These are phyloP conservation scores for Magnolia sinica DNA, from an alignment of 164 flowering plant genomes.

Conservation along the genomic window DNA sequence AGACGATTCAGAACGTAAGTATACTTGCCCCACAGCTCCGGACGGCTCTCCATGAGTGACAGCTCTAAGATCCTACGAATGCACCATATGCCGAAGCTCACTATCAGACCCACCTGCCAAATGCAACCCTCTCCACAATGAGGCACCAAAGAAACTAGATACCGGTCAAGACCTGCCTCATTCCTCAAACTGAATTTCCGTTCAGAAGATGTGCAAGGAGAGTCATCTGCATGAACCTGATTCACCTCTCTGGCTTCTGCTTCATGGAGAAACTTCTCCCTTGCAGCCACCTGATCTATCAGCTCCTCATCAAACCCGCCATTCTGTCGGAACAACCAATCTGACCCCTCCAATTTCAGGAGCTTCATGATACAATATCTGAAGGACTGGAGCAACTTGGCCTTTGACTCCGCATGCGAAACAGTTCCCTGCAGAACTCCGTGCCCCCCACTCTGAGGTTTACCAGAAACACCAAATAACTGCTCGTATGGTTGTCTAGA, in stretches of 20 bases:
- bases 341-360: slow-evolving; percentile 86
- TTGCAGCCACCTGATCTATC: slow-evolving; percentile 77
- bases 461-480: slow-evolving; percentile 69
- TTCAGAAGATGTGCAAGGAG: slow-evolving; percentile 34
- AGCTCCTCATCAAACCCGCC: slow-evolving; percentile 94
- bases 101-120: slow-evolving; percentile 64
- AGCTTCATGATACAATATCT: slow-evolving; percentile 67
- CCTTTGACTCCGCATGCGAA: slow-evolving; percentile 50
- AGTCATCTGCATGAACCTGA: slow-evolving; percentile 31
- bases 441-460: slow-evolving; percentile 21
- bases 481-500: slow-evolving; percentile 89
- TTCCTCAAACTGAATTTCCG: slow-evolving; percentile 39
- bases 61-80: slow-evolving; percentile 82
- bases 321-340: slow-evolving; percentile 80
- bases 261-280: slow-evolving; percentile 68
- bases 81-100: slow-evolving; percentile 98
- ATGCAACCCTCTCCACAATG: slow-evolving; percentile 86
- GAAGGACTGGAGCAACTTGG: slow-evolving; percentile 70
- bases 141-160: slow-evolving; percentile 51
- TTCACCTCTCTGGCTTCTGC: slow-evolving; percentile 52
- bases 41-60: slow-evolving; percentile 97
- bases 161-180: slow-evolving; percentile 26
- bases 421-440: slow-evolving; percentile 21
- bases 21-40: slow-evolving; percentile 97
- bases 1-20: slow-evolving; percentile 95